phyloP scores from a whole-genome alignment of 768 basidiomycete species.

The Podaxis pistillaris region DNA sequence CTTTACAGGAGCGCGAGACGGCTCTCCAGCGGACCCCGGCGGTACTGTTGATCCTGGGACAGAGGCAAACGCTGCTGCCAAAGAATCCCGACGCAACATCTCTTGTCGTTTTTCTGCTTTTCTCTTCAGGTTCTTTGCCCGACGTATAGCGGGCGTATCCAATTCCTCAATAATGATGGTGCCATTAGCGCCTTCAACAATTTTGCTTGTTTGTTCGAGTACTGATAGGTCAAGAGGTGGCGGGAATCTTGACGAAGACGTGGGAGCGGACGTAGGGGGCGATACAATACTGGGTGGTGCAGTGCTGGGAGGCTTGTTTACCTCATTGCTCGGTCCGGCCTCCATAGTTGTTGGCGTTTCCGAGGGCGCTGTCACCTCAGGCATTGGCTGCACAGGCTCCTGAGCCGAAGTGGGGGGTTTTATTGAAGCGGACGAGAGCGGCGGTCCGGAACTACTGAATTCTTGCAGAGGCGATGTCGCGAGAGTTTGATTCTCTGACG shows the following conservation, averaged over 20 bases:
- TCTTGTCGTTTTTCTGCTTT: conserved; percentile 16
- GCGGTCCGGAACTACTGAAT: background rate
- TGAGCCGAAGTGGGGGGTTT: background rate
- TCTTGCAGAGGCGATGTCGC: conserved; percentile 23
- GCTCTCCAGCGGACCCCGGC: background rate
- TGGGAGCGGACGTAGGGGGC: conserved; percentile 1
- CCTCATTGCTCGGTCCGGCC: background rate
- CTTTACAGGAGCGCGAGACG: background rate
- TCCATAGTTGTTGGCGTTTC: background rate
- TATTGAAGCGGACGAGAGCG: conserved; percentile 21
- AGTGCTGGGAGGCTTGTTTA: background rate
- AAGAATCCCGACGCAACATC: conserved; percentile 2
- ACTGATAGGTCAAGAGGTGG: background rate
- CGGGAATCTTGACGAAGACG: background rate
- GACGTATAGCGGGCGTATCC: conserved; percentile 68
- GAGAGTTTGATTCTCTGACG: conserved; percentile 45
- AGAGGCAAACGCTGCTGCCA: background rate
- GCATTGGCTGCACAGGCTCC: background rate
- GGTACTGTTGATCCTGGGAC: background rate
- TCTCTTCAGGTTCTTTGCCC: conserved; percentile 45
- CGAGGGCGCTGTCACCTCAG: background rate
- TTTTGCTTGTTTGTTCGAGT: conserved; percentile 20
- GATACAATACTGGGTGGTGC: background rate
- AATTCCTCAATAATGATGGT: conserved; percentile 67
- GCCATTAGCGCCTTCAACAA: conserved; percentile 33